Evolutionary conservation across 768 basidiomycete genomes (phyloP).

Genomic region (Boletus rubescentipes): DNA sequence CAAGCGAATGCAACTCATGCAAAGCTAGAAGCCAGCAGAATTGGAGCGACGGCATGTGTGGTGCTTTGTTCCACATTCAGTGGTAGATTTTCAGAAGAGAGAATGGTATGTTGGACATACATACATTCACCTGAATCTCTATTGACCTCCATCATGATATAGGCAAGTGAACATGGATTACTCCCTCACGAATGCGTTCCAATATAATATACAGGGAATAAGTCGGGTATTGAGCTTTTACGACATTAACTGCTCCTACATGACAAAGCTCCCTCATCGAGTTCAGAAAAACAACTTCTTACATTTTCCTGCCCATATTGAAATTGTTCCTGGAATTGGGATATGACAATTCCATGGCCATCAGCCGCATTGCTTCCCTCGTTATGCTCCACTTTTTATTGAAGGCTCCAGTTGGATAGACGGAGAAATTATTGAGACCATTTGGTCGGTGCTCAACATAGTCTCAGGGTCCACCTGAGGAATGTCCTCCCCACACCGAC

Average conservation of each 20-base stretch:
- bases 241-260: slow-evolving; percentile 10
- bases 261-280: slow-evolving; percentile 1
- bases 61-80: neutral
- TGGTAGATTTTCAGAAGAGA: neutral
- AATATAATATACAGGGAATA: neutral
- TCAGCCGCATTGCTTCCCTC: slow-evolving; percentile 19
- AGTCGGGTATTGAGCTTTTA: neutral
- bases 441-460: neutral
- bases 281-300: too few species aligned
- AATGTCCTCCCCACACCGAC: neutral
- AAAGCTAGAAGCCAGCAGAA: too few species aligned
- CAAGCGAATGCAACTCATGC: too few species aligned
- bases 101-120: neutral
- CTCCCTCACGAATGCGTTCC: neutral
- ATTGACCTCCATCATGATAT: too few species aligned
- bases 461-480: neutral
- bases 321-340: slow-evolving; percentile 19
- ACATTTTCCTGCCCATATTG: too few species aligned
- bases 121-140: too few species aligned
- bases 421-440: slow-evolving; percentile 9
- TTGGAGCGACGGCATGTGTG: neutral
- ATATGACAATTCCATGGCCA: slow-evolving; percentile 30
- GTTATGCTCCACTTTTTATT: neutral
- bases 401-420: neutral
- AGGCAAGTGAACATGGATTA: slow-evolving; percentile 16